Conservation (phyloP, 352 stramenopile species). For the Phytophthora agathidicida region DNA sequence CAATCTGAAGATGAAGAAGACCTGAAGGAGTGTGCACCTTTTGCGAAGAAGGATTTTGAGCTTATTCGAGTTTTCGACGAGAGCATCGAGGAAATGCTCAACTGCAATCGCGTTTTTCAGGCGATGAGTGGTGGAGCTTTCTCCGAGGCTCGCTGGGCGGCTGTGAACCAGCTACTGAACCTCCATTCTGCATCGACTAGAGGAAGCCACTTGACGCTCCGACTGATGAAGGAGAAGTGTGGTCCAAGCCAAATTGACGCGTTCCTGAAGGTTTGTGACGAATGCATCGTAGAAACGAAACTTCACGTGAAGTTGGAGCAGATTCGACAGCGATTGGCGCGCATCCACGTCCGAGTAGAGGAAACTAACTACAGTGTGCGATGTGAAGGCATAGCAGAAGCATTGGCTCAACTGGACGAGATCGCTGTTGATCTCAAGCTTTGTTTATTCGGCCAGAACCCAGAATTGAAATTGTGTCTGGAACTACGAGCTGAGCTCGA, state of each 20-base stretch:
- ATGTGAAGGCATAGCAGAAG: slow-evolving; percentile 39
- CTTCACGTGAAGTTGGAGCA: slow-evolving; percentile 44
- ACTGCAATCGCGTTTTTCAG: slow-evolving; percentile 55
- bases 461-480: slow-evolving; percentile 40
- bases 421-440: slow-evolving; percentile 42
- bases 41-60: slow-evolving; percentile 38
- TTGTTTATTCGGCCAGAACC: slow-evolving; percentile 50
- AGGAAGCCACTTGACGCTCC: slow-evolving; percentile 21
- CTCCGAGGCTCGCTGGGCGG: slow-evolving; percentile 43
- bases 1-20: slow-evolving; percentile 6
- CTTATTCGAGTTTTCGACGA: slow-evolving; percentile 41
- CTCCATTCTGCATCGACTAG: not conserved
- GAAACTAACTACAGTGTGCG: slow-evolving; percentile 50
- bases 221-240: slow-evolving; percentile 34
- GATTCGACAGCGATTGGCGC: slow-evolving; percentile 32
- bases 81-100: slow-evolving; percentile 53
- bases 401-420: slow-evolving; percentile 40
- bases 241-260: slow-evolving; percentile 10
- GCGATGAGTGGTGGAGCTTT: slow-evolving; percentile 50
- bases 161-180: slow-evolving; percentile 28
- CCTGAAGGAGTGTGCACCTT: not conserved
- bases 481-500: slow-evolving; percentile 40
- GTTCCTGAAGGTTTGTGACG: slow-evolving; percentile 44
- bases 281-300: slow-evolving; percentile 61
- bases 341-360: slow-evolving; percentile 36